Evolutionary conservation across 2,329 filamentous ascomycete genomes (phyloP).

Genomic region (Colletotrichum coccodes): DNA sequence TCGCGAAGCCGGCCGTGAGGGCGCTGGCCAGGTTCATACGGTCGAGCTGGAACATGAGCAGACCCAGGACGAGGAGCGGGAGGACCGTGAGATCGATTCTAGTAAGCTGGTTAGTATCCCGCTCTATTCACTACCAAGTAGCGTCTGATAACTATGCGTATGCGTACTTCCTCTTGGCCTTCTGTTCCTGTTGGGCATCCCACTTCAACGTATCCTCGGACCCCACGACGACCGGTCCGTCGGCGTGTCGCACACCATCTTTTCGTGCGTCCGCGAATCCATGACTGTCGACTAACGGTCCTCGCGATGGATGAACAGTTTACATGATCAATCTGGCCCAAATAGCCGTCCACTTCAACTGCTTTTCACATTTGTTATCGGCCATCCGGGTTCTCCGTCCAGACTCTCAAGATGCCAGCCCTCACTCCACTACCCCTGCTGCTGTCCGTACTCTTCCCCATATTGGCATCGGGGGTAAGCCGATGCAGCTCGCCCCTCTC

Average conservation of each 20-base stretch:
- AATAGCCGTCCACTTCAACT: not conserved
- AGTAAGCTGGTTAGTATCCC: not conserved
- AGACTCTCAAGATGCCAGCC: not conserved
- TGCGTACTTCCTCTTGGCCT: constrained; percentile 35
- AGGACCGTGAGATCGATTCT: constrained; percentile 60
- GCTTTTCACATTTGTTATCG: not conserved
- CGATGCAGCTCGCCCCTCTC: not conserved
- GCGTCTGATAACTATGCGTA: not conserved
- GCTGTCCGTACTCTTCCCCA: not conserved
- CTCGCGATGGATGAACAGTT: not conserved
- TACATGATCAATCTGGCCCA: not conserved
- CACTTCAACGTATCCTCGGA: constrained; percentile 25
- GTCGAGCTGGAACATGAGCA: constrained; percentile 62
- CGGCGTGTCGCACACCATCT: constrained; percentile 21
- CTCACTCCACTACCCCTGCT: not conserved
- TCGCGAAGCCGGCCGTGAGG: constrained; percentile 57
- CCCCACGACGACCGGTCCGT: constrained; percentile 24
- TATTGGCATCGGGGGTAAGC: not conserved
- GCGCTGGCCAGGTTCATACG: constrained; percentile 63
- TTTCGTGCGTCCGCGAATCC: constrained; percentile 4
- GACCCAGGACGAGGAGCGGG: constrained; percentile 57
- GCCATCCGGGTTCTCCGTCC: constrained; percentile 20
- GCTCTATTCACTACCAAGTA: too few relatives aligned
- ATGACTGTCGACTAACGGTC: not conserved
- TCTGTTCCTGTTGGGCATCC: constrained; percentile 30